These are phyloP conservation scores for Lodderomyces orthopsilosis DNA, from an alignment of 1,139 yeast species.

Conservation along the genomic window DNA sequence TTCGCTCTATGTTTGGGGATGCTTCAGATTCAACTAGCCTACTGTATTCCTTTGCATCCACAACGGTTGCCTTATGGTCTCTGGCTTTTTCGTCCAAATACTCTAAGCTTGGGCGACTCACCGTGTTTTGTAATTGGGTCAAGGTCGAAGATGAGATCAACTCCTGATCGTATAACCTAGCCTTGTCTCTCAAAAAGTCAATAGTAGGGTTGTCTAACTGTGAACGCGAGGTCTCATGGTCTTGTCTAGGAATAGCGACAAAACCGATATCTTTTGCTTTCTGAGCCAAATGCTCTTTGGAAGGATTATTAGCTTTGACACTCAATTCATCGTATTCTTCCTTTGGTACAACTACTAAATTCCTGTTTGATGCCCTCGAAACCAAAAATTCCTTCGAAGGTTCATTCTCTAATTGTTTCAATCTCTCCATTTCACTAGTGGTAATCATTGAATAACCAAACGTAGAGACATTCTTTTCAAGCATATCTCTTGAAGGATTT, in stretches of 20 bases:
- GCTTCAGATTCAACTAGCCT: conserved; percentile 11
- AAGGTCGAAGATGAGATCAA: conserved; percentile 26
- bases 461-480: conserved; percentile 19
- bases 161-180: conserved; percentile 15
- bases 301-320: conserved; percentile 27
- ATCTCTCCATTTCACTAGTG: conserved; percentile 15
- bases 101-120: conserved; percentile 24
- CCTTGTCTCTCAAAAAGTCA: conserved; percentile 28
- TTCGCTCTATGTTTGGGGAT: conserved; percentile 25
- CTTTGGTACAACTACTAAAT: conserved; percentile 24
- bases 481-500: conserved; percentile 23
- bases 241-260: conserved; percentile 22
- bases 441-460: conserved; percentile 14
- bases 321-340: conserved; percentile 25
- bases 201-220: conserved; percentile 21
- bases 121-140: conserved; percentile 10
- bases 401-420: conserved; percentile 14
- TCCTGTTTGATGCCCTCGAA: conserved; percentile 18
- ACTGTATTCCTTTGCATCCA: conserved; percentile 19
- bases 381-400: conserved; percentile 13
- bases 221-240: conserved; percentile 20
- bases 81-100: conserved; percentile 26
- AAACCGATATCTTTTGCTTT: conserved; percentile 25
- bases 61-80: conserved; percentile 14
- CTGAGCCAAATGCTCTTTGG: conserved; percentile 23